Percentiles rank a stretch among this genome's conserved stretches.
These are phyloP conservation scores for Mariannaea elegans DNA, from an alignment of 2,329 filamentous ascomycete species.

Conservation along the genomic window DNA sequence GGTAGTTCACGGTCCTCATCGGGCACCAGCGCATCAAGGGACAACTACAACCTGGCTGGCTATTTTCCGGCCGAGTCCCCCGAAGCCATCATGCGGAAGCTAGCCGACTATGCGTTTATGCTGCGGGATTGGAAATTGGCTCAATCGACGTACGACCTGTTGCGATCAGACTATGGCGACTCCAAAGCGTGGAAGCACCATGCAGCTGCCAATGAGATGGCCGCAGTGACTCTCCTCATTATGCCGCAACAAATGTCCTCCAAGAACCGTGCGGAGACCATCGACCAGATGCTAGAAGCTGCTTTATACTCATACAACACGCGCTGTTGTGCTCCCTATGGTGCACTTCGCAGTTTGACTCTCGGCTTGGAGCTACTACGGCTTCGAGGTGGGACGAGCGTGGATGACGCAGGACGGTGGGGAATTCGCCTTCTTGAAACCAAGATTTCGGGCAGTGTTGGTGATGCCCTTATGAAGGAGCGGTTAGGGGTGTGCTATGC, in stretches of 20 bases:
- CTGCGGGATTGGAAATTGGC: constrained; percentile 94
- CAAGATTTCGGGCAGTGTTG: constrained; percentile 76
- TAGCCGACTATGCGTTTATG: constrained; percentile 97
- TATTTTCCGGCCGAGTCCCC: constrained; percentile 86
- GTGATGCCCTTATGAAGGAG: constrained; percentile 86
- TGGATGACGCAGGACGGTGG: constrained; percentile 90
- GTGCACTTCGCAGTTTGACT: constrained; percentile 79
- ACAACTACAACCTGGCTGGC: constrained; percentile 82
- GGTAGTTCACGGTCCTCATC: constrained; percentile 68
- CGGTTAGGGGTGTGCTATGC: constrained; percentile 86
- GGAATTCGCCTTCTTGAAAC: constrained; percentile 82
- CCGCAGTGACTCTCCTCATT: constrained; percentile 83
- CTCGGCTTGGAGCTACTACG: constrained; percentile 85
- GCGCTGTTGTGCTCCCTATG: constrained; percentile 80
- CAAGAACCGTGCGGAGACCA: constrained; percentile 80
- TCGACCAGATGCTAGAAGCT: constrained; percentile 89
- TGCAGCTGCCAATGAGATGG: constrained; percentile 95
- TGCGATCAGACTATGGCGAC: constrained; percentile 88
- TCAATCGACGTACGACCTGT: constrained; percentile 88
- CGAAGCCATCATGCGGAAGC: constrained; percentile 90
- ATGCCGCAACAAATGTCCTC: constrained; percentile 75
- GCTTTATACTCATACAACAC: constrained; percentile 93
- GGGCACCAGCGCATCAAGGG: constrained; percentile 58
- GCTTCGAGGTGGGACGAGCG: constrained; percentile 78
- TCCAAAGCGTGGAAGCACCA: constrained; percentile 98